A percentile compares a stretch with the other conserved stretches of the same genome.
phyloP scores from a whole-genome alignment of 805 yeast genomes.

The Ogataea angusta region DNA sequence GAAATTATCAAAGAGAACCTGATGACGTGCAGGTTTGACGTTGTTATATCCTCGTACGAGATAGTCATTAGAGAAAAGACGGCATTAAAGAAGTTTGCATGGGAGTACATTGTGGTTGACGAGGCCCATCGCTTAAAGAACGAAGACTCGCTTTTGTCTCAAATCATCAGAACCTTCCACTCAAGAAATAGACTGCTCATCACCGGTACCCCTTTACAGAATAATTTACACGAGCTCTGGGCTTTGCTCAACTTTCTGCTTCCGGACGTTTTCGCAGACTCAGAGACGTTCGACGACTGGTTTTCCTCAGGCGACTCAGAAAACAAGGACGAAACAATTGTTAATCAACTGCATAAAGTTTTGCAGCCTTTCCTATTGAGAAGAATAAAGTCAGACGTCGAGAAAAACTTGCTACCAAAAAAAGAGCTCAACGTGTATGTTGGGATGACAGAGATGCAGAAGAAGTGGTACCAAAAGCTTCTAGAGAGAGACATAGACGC shows the following conservation, averaged over 20 bases:
- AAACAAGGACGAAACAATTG: slow-evolving; percentile 41
- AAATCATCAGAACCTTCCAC: slow-evolving; percentile 69
- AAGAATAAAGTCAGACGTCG: slow-evolving; percentile 79
- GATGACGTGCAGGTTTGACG: slow-evolving; percentile 64
- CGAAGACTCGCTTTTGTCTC: slow-evolving; percentile 69
- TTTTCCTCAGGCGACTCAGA: slow-evolving; percentile 44
- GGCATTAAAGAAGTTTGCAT: slow-evolving; percentile 58
- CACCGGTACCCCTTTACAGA: slow-evolving; percentile 82
- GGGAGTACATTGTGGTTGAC: slow-evolving; percentile 78
- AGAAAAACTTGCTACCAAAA: slow-evolving; percentile 71
- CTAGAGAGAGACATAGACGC: slow-evolving; percentile 81
- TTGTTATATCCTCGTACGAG: slow-evolving; percentile 69
- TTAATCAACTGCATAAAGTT: slow-evolving; percentile 71
- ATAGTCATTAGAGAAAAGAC: slow-evolving; percentile 75
- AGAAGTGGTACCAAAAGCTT: slow-evolving; percentile 70
- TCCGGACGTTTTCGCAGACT: slow-evolving; percentile 75
- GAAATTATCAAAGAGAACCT: slow-evolving; percentile 49
- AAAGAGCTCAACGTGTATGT: slow-evolving; percentile 71
- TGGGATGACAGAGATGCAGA: slow-evolving; percentile 77
- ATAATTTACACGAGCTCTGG: slow-evolving; percentile 78
- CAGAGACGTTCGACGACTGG: slow-evolving; percentile 75
- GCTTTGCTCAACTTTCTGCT: slow-evolving; percentile 71
- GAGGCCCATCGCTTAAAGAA: slow-evolving; percentile 84
- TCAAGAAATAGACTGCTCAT: slow-evolving; percentile 67
- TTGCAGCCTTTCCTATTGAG: slow-evolving; percentile 72